Conservation (phyloP, 768 basidiomycete species). For the Kwoniella europaea region DNA sequence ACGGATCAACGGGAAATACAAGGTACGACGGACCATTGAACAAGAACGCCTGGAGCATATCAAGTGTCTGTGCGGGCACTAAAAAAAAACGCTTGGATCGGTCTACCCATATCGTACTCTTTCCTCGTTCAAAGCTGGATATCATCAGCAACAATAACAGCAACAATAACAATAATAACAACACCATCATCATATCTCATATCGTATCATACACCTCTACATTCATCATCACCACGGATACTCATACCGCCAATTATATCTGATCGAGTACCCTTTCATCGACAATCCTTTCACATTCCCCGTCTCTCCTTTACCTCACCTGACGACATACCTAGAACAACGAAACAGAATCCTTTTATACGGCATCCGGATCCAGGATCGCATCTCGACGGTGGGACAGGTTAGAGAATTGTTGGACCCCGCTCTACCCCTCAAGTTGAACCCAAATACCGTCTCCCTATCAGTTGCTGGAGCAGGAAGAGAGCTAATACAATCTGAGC, state of each 20-base stretch:
- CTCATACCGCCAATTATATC: neutral
- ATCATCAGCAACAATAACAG: neutral
- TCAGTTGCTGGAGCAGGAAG: too few species aligned
- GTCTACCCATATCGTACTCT: neutral
- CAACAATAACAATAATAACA: neutral
- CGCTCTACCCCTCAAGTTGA: too few species aligned
- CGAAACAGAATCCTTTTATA: neutral
- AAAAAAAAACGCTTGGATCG: slow-evolving; percentile 1
- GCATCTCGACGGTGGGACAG: too few species aligned
- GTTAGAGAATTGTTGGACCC: too few species aligned
- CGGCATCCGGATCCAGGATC: too few species aligned
- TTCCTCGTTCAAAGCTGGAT: neutral
- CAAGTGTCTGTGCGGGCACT: neutral
- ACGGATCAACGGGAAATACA: neutral
- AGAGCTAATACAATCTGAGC: neutral
- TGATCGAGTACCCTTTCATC: neutral
- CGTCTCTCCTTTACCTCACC: neutral
- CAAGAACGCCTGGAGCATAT: neutral
- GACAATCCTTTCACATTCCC: neutral
- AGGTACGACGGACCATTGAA: neutral
- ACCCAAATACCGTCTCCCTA: too few species aligned
- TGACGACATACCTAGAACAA: neutral
- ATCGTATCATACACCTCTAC: neutral
- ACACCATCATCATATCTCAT: neutral
- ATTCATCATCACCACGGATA: neutral